Evolutionary conservation across 2,329 filamentous ascomycete species (phyloP).

Genomic region (Aspergillus novofumigatus): DNA sequence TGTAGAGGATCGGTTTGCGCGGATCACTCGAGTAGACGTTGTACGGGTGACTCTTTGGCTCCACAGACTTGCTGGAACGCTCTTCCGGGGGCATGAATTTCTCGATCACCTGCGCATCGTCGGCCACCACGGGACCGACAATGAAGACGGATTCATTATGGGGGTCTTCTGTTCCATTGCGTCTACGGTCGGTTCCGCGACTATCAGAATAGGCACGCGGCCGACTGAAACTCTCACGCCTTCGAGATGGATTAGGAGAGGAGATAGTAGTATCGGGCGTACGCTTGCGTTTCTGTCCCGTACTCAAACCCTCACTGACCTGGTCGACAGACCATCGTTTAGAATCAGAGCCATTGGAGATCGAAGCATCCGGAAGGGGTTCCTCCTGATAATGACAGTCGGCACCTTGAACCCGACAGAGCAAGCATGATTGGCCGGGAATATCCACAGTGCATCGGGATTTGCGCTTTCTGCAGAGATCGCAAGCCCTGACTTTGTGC

Average conservation of each 20-base stretch:
- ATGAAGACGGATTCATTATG: constrained; percentile 50
- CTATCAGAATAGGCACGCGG: constrained; percentile 24
- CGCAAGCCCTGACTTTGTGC: constrained; percentile 58
- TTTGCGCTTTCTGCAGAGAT: constrained; percentile 58
- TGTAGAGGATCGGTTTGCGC: constrained; percentile 44
- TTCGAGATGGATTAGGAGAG: constrained; percentile 18
- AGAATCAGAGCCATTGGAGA: constrained; percentile 22
- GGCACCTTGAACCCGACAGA: constrained; percentile 56
- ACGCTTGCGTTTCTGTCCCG: constrained; percentile 36
- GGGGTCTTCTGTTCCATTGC: constrained; percentile 31
- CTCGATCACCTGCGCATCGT: constrained; percentile 59
- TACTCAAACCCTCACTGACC: constrained; percentile 16
- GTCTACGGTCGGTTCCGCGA: constrained; percentile 28
- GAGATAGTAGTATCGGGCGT: constrained; percentile 24
- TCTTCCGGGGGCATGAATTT: constrained; percentile 50
- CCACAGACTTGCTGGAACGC: constrained; percentile 33
- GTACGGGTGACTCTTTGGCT: constrained; percentile 44
- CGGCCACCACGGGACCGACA: constrained; percentile 56
- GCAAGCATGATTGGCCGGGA: constrained; percentile 50
- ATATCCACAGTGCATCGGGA: constrained; percentile 58
- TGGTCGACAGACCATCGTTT: constrained; percentile 26
- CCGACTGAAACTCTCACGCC: constrained; percentile 16
- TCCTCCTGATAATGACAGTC: constrained; percentile 54
- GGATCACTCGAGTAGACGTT: constrained; percentile 49
- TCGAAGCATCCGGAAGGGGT: constrained; percentile 20